A percentile compares a stretch with the other conserved stretches of the same genome.
phyloP scores from a whole-genome alignment of 176 grass and related monocot species.

The Phoenix dactylifera region DNA sequence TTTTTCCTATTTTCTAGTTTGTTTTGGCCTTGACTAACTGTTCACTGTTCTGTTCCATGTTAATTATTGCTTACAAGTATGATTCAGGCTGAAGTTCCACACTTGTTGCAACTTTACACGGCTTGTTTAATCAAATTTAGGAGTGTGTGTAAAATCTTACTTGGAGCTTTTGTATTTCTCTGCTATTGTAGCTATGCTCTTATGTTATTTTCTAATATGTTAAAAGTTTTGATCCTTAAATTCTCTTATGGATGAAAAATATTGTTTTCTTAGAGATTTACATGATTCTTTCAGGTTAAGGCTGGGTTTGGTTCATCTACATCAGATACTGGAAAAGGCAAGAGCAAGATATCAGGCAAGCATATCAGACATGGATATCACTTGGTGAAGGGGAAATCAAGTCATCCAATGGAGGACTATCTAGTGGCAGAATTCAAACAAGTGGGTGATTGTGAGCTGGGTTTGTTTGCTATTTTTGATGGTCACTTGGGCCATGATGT shows the following conservation, averaged over 20 bases:
- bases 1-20: no score
- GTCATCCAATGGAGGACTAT: slow-evolving; percentile 91
- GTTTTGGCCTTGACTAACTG: no score
- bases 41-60: no score
- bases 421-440: slow-evolving; percentile 75
- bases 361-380: slow-evolving; percentile 72
- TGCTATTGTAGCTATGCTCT: no score
- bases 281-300: slow-evolving; percentile 48
- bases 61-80: no score
- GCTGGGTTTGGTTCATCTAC: slow-evolving; percentile 63
- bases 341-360: slow-evolving; percentile 66
- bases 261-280: neutral
- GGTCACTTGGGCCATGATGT: slow-evolving; percentile 82
- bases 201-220: no score
- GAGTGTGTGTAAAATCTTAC: no score
- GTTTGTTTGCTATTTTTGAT: slow-evolving; percentile 88
- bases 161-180: no score
- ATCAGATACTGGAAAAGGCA: slow-evolving; percentile 83
- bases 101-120: no score
- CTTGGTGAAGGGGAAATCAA: slow-evolving; percentile 85
- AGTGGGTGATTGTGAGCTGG: slow-evolving; percentile 51
- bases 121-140: no score
- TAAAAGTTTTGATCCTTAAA: no score
- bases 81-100: no score
- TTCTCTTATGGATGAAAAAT: neutral